Percentiles rank a stretch among this genome's conserved stretches.
Evolutionary conservation across 2,329 filamentous ascomycete genomes (phyloP).

Genomic region (Aspergillus transmontanensis): DNA sequence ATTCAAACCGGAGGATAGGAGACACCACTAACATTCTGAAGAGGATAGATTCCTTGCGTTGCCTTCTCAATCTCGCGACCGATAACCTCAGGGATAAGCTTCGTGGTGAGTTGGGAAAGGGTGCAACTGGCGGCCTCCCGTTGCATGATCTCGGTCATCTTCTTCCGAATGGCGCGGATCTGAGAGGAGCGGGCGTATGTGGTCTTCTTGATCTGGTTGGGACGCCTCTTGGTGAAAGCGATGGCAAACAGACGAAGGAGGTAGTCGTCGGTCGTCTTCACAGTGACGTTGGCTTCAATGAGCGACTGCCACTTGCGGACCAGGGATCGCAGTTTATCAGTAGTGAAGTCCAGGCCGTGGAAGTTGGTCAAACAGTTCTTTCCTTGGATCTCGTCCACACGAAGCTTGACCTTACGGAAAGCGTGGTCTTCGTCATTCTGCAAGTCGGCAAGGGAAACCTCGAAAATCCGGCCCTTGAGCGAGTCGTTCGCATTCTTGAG

Average conservation of each 20-base stretch:
- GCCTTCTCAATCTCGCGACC: constrained; percentile 99
- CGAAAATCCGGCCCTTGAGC: constrained; percentile 97
- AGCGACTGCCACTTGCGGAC: constrained; percentile 99
- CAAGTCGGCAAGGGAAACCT: constrained; percentile 97
- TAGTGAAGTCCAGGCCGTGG: constrained; percentile 99
- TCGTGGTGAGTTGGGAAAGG: constrained; percentile 92
- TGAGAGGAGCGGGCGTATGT: constrained; percentile 97
- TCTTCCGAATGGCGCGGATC: constrained; percentile 97
- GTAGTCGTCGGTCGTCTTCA: constrained; percentile 99
- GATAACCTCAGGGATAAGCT: constrained; percentile 99
- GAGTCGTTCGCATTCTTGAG: constrained; percentile 99
- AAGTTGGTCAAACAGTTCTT: constrained; percentile 99
- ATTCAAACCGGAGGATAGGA: neutral
- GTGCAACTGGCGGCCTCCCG: constrained; percentile 94
- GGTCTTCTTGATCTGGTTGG: constrained; percentile 99
- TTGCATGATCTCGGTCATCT: constrained; percentile 99
- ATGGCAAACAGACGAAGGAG: constrained; percentile 98
- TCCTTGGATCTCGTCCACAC: constrained; percentile 98
- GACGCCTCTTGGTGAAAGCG: constrained; percentile 97
- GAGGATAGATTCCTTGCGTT: constrained; percentile 98
- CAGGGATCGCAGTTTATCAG: constrained; percentile 98
- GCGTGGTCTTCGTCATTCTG: constrained; percentile 99
- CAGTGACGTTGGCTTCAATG: constrained; percentile 98
- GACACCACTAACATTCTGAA: constrained; percentile 79
- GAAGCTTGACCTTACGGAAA: constrained; percentile 99